Conservation (phyloP, 192 early-diverging fungal genomes). For the Gonapodya prolifera region DNA sequence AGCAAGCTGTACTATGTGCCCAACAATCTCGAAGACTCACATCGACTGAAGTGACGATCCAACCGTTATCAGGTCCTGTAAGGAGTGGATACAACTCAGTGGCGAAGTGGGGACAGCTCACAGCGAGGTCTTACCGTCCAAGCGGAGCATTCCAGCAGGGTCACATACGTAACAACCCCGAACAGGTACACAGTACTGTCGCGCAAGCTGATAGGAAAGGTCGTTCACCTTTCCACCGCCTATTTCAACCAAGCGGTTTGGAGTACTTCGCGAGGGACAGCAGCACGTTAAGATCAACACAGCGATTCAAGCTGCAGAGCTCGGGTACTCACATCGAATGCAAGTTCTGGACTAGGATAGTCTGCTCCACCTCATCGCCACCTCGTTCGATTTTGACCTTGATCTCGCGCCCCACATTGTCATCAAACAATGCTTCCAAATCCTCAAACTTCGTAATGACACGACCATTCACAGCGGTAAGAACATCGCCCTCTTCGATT, state of each 20-base stretch:
- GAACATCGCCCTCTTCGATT: slow-evolving; percentile 65
- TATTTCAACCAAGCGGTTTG: slow-evolving; percentile 69
- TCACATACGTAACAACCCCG: slow-evolving; percentile 44
- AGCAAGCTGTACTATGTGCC: too few species aligned
- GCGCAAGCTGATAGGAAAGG: slow-evolving; percentile 35
- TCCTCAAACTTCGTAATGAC: slow-evolving; percentile 74
- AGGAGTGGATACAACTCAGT: neutral
- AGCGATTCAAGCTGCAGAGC: neutral
- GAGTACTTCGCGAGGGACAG: slow-evolving; percentile 27
- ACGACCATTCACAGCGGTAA: slow-evolving; percentile 53
- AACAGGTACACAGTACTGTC: slow-evolving; percentile 29
- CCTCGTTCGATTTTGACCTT: slow-evolving; percentile 55
- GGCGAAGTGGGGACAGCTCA: neutral
- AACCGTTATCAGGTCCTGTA: slow-evolving; percentile 37
- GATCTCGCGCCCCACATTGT: slow-evolving; percentile 45
- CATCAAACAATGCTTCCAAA: slow-evolving; percentile 57
- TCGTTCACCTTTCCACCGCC: slow-evolving; percentile 58
- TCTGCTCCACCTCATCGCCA: slow-evolving; percentile 45
- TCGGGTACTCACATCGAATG: slow-evolving; percentile 35
- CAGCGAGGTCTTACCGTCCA: slow-evolving; percentile 33
- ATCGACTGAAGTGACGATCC: slow-evolving; percentile 66
- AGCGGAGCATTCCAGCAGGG: slow-evolving; percentile 45
- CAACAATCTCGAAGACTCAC: too few species aligned
- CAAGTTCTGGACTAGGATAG: slow-evolving; percentile 50
- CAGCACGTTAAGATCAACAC: neutral